Conservation (phyloP, 768 basidiomycete genomes). For the Leucocoprinus birnbaumii region DNA sequence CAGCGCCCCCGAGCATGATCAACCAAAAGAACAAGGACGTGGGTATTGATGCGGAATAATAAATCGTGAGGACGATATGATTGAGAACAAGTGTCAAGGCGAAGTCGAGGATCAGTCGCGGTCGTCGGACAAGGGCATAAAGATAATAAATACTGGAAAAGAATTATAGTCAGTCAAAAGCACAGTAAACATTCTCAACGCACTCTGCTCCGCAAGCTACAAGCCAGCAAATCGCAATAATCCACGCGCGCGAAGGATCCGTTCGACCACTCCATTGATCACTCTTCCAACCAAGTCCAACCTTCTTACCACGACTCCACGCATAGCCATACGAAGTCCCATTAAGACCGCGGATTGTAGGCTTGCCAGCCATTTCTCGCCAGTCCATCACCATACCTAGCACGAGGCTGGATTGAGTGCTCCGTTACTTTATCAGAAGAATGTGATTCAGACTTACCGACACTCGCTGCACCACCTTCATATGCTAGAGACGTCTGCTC, state of each 20-base stretch:
- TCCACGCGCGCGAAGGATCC: constrained; percentile 86
- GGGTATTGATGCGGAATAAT: constrained; percentile 81
- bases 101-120: constrained; percentile 94
- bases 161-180: neutral
- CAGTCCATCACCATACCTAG: constrained; percentile 95
- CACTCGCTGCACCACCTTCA: constrained; percentile 78
- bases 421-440: neutral
- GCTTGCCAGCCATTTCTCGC: constrained; percentile 88
- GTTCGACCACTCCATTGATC: constrained; percentile 64
- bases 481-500: constrained; percentile 66
- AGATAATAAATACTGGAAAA: constrained; percentile 65
- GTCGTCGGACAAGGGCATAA: constrained; percentile 84
- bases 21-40: constrained; percentile 94
- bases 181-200: constrained; percentile 30
- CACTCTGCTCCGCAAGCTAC: constrained; percentile 83
- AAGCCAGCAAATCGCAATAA: constrained; percentile 86
- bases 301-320: constrained; percentile 78
- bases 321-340: constrained; percentile 66
- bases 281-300: constrained; percentile 56
- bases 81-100: constrained; percentile 86
- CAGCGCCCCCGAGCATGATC: constrained; percentile 66
- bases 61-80: constrained; percentile 91
- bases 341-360: constrained; percentile 68
- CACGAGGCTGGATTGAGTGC: neutral
- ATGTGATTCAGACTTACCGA: constrained; percentile 46